Evolutionary conservation across 257 asterid species (phyloP), one percentile per base, ranked within the genome.

Genomic region (Pogostemon cablin): DNA sequence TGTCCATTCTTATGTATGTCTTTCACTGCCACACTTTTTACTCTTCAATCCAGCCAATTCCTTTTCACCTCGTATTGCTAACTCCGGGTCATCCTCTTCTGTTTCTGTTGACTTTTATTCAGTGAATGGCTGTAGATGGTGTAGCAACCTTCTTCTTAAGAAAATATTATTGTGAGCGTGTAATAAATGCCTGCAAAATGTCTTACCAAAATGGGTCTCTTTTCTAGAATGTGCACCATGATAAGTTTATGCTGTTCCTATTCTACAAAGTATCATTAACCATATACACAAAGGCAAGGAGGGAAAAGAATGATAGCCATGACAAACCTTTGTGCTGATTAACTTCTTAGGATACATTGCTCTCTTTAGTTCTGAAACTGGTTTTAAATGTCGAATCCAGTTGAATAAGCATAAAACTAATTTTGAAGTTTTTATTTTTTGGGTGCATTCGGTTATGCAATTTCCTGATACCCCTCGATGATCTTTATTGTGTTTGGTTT

Each of bases 21-120:
- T 57, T 42, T 52, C 46, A 49, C 43, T 35, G 34, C 52, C 59
- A 11, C 42, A 12, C 35, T 4, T 41, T 5, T 8, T 32, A 8
- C 65, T 39, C 43, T 15, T 53, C 40, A n/a, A 5, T 25, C 52
- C 20, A 53, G 39, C 35, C 53, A 15, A 4, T 59, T 61, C 38
- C 43, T 65, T 72, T 6, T 11, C 53, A 73, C 40, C 25, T 66
- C 66, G 43, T 72, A 47, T 40, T 72, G 65, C 80, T 38, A 39
- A 65, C 42, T 15, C 35, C 6, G 10, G 43, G 44, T 7, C 10
- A 1, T 9, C 10, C 38, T 20, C 42, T 72, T 15, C 15, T 15
- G 15, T 15, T 15, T 15, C n/a, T 10, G 6, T 46, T 32, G 7
- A 61, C 46, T n/a, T 40, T 25, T 10, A n/a, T 64, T 15, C 38